Evolutionary conservation across 2,329 filamentous ascomycete genomes (phyloP), one percentile per base, ranked within the genome.

Genomic region (Ascomycota sp.): DNA sequence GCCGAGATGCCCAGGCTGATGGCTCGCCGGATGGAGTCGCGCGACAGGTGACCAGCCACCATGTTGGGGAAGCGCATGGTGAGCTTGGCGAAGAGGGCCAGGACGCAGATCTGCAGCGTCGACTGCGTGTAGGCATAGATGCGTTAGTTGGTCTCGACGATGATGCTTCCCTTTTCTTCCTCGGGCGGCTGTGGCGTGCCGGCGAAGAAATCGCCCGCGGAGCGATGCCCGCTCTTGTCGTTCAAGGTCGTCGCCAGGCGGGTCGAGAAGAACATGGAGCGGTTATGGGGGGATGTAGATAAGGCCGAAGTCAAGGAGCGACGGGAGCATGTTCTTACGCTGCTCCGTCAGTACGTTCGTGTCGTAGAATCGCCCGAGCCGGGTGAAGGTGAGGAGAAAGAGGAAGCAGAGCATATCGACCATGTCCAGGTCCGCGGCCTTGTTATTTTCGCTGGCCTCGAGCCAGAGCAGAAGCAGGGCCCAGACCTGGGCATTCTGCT

Each of bases 61-160:
- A 98, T 79, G 55, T 93, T 92, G 1, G 81, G 79, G 56, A 92
- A 95, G 37, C 89, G 82, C 51, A 85, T 83, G 42, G 75, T 76
- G 32, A 98, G 73, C 35, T 77, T 76, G 30, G 76, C 70, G 57
- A 98, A 98, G 38, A 98, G 75, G 24, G 76, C 75, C 27, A 98
- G 73, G 35, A 98, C 82, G 31, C 83, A 82, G 38, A 95, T 98
- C 51, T 94, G 86, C 1, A 98, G 69, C 0, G 85, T 81, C 0
- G 83, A 93, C 22, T 78, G 76, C 6, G 91, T 95, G 57, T 98
- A 98, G 21, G 89, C 89, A 57, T 98, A 98, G 40, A 98, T 59
- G 19, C 89, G 79, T 57, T 94, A 95, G 56, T 98, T 98, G 7
- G 89, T 98, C 58, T 98, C 89, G 40, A 98, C 70, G 43, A 98